Evolutionary conservation across 1,139 yeast species (phyloP).

Genomic region (Sugiyamaella pinicola): DNA sequence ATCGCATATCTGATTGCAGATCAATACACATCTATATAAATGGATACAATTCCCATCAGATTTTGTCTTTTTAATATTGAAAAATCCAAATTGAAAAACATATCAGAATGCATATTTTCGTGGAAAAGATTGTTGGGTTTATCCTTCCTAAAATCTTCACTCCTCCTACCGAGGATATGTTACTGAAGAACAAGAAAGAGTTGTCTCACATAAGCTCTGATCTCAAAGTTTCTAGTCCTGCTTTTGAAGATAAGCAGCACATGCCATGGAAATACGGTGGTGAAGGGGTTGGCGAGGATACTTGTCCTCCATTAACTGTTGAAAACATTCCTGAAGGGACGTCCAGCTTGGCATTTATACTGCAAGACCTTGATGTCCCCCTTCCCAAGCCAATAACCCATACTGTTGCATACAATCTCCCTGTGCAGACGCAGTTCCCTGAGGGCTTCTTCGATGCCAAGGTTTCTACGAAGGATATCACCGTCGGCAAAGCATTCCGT

Average conservation of each 20-base stretch:
- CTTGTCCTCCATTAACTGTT: conserved; percentile 26
- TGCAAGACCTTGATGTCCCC: conserved; percentile 32
- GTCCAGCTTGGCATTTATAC: conserved; percentile 23
- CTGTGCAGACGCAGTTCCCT: conserved; percentile 13
- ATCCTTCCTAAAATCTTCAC: conserved; percentile 22
- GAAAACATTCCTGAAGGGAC: conserved; percentile 27
- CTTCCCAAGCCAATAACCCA: conserved; percentile 29
- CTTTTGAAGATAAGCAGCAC: conserved; percentile 23
- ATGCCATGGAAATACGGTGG: conserved; percentile 32
- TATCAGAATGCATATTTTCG: conserved; percentile 3
- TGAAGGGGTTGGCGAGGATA: conserved; percentile 26
- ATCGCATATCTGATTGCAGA: not conserved
- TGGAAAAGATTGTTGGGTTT: conserved; percentile 24
- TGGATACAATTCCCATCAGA: too few species aligned
- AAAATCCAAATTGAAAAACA: too few species aligned
- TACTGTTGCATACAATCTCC: conserved; percentile 24
- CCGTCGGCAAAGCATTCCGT: conserved; percentile 25
- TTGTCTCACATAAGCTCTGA: conserved; percentile 20
- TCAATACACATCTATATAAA: not conserved
- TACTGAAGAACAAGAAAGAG: conserved; percentile 13
- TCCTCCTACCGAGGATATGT: conserved; percentile 21
- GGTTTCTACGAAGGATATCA: conserved; percentile 9
- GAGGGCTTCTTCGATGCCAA: conserved; percentile 25
- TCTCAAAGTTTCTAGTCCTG: conserved; percentile 27
- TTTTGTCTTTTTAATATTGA: too few species aligned